Evolutionary conservation across 352 stramenopile species (phyloP), one percentile per base, ranked within the genome.

Genomic region (Phytophthora idaei): DNA sequence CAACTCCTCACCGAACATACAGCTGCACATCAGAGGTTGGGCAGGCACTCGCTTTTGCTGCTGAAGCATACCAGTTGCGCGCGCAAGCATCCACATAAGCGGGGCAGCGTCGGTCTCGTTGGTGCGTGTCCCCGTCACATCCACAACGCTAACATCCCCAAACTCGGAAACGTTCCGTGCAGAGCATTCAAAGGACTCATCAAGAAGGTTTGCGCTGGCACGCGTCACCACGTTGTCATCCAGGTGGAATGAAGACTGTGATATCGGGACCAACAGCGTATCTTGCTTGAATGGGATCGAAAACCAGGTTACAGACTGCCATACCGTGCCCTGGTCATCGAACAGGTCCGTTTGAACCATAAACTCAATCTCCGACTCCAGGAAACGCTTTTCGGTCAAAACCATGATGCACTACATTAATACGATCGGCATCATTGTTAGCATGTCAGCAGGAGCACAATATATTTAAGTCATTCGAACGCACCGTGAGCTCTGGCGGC

Each of bases 401-500:
- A 57, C 51, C 51, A 57, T 57, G 6, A 57, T 17, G 21, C 51
- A 57, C 51, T 57, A 27, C 27, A 46, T 46, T 57, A 12, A 39
- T 14, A 34, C 28, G 12, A 57, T 14, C 11, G 32, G 3, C 14
- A 1, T 15, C 44, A 27, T 28, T 28, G 17, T 47, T 32, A 44
- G 37, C 49, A 54, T 54, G 6, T 42, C 27, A 41, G 48, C 11
- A 41, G 7, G 9, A 54, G 17, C 5, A 15, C 8, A 34, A 36
- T 45, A 31, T 28, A n/a, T 11, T 1, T 25, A 9, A 47, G 15
- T 41, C 5, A 7, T 32, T 45, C 6, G 3, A 12, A 58, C 74
- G 44, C 64, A 92, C 81, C 44, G 70, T 81, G 5, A 87, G 69
- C n/a, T 85, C 74, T 37, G 65, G 56, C 0, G 68, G 25, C 9